A percentile compares a stretch with the other conserved stretches of the same genome.
These are phyloP conservation scores for Penicillium cinerascens DNA, from an alignment of 495 filamentous ascomycete genomes.

Conservation along the genomic window DNA sequence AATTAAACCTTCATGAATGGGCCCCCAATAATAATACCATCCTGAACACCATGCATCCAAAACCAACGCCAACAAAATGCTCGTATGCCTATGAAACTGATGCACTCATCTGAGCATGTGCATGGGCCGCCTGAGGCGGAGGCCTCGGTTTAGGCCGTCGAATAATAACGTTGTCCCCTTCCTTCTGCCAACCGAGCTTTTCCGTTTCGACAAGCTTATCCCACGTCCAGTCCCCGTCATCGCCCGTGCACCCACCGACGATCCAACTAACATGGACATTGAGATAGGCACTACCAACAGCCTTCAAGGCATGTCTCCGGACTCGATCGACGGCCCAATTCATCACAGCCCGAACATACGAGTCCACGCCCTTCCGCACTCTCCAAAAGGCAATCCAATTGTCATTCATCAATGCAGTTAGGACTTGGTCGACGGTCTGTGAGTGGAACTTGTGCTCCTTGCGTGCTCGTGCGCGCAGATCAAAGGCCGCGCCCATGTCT, in stretches of 20 bases:
- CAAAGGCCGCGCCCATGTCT: conserved; percentile 70
- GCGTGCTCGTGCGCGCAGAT: conserved; percentile 46
- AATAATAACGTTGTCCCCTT: conserved; percentile 67
- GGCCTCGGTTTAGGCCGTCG: conserved; percentile 48
- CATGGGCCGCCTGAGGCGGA: conserved; percentile 11
- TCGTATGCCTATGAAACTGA: not conserved
- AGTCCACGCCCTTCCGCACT: conserved; percentile 67
- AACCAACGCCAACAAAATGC: conserved; percentile 17
- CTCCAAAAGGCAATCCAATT: conserved; percentile 80
- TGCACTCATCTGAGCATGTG: not conserved
- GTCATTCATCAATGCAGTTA: conserved; percentile 70
- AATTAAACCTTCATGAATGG: conserved; percentile 4
- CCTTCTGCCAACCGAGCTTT: conserved; percentile 77
- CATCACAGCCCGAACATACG: conserved; percentile 70
- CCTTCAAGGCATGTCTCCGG: conserved; percentile 70
- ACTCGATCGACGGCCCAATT: conserved; percentile 72
- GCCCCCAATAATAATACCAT: conserved; percentile 14
- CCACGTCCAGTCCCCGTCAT: conserved; percentile 71
- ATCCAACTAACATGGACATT: conserved; percentile 57
- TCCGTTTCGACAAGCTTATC: conserved; percentile 58
- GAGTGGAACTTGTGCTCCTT: conserved; percentile 55
- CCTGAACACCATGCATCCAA: conserved; percentile 9
- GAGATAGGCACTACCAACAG: conserved; percentile 78
- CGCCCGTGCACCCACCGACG: conserved; percentile 44
- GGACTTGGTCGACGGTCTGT: conserved; percentile 58